Evolutionary conservation across 805 yeast genomes (phyloP), one percentile per base, ranked within the genome.

Genomic region (Candida palmyrensis): DNA sequence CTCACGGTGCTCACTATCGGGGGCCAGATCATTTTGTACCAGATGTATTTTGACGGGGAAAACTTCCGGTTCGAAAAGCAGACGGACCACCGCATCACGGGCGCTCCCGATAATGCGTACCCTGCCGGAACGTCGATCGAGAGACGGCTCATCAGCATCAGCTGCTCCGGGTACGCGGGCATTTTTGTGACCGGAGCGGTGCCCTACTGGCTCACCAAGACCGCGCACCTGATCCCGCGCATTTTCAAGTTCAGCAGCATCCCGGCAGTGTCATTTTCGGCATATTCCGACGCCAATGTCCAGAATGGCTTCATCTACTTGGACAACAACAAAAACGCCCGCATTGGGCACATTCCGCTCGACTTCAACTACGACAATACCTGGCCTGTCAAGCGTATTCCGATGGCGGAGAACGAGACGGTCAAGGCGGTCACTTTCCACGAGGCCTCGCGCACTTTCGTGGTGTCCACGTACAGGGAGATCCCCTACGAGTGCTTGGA

Each of bases 61-160:
- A 62, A 57, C 40, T 69, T 53, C 41, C 55, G 49, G 30, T 63
- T 69, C 24, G 41, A 48, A 31, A 75, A 70, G 49, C 70, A 62
- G 36, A 66, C 58, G 47, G 73, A 68, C 38, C 50, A 62, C 30
- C 45, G 58, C 3, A 68, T 81, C 8, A 77, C 86, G 1, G 94
- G 94, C 35, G 92, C 90, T 1, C 90, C 92, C 1, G 82, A 77
- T 35, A 82, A 82, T 53, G 82, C 89, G 1, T 81, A 77, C 46
- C 69, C 83, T 1, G 68, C 73, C 37, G 85, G 85, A 27, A 82
- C 81, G 1, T 68, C 67, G 4, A 71, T 82, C 29, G 94, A 84
- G 53, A 71, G 92, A 55, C 73, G 76, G 38, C 60, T 80, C 57
- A 73, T 76, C 35, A 69, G 78, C 51, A 58, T 82, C 40, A 68